Evolutionary conservation across 2,329 filamentous ascomycete species (phyloP).

Genomic region (Xylariaceae sp.): DNA sequence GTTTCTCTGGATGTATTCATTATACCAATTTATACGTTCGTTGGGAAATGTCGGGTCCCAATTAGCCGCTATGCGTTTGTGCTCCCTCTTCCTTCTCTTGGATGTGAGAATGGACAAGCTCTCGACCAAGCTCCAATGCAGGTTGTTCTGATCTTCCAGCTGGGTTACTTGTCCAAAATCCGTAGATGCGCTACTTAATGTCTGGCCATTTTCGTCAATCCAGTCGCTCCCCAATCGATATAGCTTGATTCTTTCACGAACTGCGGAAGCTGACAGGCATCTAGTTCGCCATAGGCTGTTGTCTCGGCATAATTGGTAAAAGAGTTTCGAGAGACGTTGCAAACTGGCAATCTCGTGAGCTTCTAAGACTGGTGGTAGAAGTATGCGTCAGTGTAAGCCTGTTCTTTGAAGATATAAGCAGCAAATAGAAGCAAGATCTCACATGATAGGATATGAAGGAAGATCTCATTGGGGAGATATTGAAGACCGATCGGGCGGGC

Average conservation of each 20-base stretch:
- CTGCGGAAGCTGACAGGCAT: conserved; percentile 72
- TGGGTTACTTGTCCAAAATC: conserved; percentile 25
- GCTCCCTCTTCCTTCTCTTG: conserved; percentile 41
- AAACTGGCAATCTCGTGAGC: conserved; percentile 66
- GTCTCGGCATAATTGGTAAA: conserved; percentile 71
- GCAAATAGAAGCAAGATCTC: conserved; percentile 36
- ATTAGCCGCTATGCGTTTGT: conserved; percentile 66
- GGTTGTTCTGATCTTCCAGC: conserved; percentile 35
- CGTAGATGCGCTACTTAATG: conserved; percentile 18
- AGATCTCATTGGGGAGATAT: conserved; percentile 64
- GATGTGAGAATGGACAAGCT: conserved; percentile 27
- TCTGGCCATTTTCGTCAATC: conserved; percentile 32
- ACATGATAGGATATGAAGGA: conserved; percentile 66
- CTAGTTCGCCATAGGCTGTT: conserved; percentile 74
- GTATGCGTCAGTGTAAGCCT: conserved; percentile 4
- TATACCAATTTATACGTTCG: conserved; percentile 81
- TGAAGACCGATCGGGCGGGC: conserved; percentile 43
- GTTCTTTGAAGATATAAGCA: not conserved
- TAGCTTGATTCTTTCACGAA: conserved; percentile 58
- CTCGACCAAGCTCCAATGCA: conserved; percentile 28
- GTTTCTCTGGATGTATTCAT: conserved; percentile 83
- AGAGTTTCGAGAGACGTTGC: conserved; percentile 68
- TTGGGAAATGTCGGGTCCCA: conserved; percentile 79
- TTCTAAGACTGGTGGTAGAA: conserved; percentile 48
- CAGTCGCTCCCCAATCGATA: conserved; percentile 52